Conservation (phyloP, 2,329 filamentous ascomycete genomes). For the Penicillium sp. region DNA sequence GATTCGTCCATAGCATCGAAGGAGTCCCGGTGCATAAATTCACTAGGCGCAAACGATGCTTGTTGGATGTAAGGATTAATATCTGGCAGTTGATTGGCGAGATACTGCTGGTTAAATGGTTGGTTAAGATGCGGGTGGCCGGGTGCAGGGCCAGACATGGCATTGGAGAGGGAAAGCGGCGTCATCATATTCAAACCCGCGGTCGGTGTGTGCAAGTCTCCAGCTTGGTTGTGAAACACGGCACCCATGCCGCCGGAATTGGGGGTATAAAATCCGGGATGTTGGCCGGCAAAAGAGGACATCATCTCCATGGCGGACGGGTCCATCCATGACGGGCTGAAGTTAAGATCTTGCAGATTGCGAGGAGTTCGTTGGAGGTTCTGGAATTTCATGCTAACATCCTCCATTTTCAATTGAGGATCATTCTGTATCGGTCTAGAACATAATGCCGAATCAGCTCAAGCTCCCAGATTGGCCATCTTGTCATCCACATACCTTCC, state of each 20-base stretch:
- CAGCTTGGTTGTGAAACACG: constrained; percentile 79
- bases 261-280: constrained; percentile 84
- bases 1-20: constrained; percentile 78
- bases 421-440: constrained; percentile 6
- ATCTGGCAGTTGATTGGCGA: constrained; percentile 65
- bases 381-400: constrained; percentile 64
- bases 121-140: constrained; percentile 64
- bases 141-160: constrained; percentile 68
- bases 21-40: constrained; percentile 79
- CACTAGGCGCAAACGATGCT: constrained; percentile 71
- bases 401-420: constrained; percentile 48
- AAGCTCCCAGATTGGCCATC: neutral
- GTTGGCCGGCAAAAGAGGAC: constrained; percentile 72
- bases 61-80: constrained; percentile 73
- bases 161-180: constrained; percentile 76
- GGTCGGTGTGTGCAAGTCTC: constrained; percentile 83
- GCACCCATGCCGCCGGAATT: constrained; percentile 78
- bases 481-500: constrained; percentile 26
- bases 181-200: constrained; percentile 76
- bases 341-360: constrained; percentile 81
- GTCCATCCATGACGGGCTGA: constrained; percentile 88
- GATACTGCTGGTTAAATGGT: constrained; percentile 63
- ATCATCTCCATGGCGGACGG: constrained; percentile 81
- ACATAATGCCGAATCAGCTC: constrained; percentile 11
- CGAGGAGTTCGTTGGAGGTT: constrained; percentile 83